phyloP scores from a whole-genome alignment of 2,329 filamentous ascomycete species.

The Microdochium paspali region DNA sequence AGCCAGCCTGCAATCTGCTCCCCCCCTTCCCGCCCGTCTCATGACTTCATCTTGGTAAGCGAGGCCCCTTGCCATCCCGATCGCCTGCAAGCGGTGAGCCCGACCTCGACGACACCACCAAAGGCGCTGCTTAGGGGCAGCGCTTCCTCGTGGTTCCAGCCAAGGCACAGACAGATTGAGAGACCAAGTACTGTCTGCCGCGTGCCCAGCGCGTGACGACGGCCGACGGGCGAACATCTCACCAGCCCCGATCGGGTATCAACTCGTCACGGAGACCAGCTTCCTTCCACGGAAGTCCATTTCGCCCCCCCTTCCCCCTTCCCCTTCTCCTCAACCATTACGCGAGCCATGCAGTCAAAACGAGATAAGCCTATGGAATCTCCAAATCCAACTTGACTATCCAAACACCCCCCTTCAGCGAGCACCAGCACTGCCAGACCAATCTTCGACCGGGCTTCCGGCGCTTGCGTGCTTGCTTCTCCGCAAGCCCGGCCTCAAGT shows the following conservation, averaged over 20 bases:
- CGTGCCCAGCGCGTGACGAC: background rate
- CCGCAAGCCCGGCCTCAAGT: too few relatives aligned
- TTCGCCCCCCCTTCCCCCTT: background rate
- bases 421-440: background rate
- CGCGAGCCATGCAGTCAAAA: background rate
- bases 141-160: background rate
- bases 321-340: background rate
- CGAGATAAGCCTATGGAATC: too few relatives aligned
- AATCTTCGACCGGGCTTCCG: too few relatives aligned
- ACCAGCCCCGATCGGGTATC: background rate
- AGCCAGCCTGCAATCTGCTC: too few relatives aligned
- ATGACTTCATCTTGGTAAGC: background rate
- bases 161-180: background rate
- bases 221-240: background rate
- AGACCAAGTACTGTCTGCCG: background rate
- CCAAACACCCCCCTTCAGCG: background rate
- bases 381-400: too few relatives aligned
- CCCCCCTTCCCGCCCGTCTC: background rate
- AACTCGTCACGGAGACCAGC: background rate
- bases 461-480: too few relatives aligned
- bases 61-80: background rate
- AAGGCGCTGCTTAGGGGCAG: too few relatives aligned
- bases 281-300: background rate
- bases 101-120: too few relatives aligned
- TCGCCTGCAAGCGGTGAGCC: background rate